Evolutionary conservation across 2,329 filamentous ascomycete genomes (phyloP).

Genomic region (Cephalotrichum gorgonifer): DNA sequence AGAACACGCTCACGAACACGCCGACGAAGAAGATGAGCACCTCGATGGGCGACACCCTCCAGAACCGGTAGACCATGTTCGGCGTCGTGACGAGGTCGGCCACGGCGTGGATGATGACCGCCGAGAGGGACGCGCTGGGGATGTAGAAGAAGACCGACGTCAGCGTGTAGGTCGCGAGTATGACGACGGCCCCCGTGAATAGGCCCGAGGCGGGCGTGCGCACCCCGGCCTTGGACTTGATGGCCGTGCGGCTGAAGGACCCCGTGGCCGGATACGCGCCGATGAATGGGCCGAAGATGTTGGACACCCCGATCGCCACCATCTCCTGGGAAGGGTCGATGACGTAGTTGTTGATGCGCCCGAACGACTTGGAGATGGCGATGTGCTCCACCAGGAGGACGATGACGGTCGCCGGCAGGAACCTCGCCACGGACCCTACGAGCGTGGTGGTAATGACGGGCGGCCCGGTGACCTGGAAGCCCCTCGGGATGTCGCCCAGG

Average conservation of each 20-base stretch:
- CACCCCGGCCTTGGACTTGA: conserved; percentile 90
- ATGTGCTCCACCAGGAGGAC: conserved; percentile 75
- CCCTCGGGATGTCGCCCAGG: conserved; percentile 67
- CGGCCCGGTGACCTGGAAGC: conserved; percentile 60
- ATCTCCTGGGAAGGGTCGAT: conserved; percentile 74
- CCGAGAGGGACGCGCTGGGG: conserved; percentile 63
- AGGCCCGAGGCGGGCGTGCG: conserved; percentile 79
- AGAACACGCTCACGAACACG: conserved; percentile 74
- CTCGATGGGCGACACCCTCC: conserved; percentile 73
- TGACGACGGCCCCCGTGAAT: conserved; percentile 71
- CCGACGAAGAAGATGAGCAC: conserved; percentile 78
- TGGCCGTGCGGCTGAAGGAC: conserved; percentile 83
- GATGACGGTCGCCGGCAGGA: conserved; percentile 66
- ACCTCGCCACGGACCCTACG: conserved; percentile 50
- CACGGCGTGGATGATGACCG: conserved; percentile 85
- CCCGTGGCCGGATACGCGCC: conserved; percentile 80
- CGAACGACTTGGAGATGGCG: conserved; percentile 74
- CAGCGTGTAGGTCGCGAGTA: conserved; percentile 76
- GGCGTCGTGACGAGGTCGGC: conserved; percentile 77
- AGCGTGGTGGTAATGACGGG: conserved; percentile 51
- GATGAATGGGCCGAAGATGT: conserved; percentile 67
- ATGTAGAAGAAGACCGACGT: conserved; percentile 85
- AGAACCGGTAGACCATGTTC: conserved; percentile 78
- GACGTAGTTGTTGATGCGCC: conserved; percentile 69
- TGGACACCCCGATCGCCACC: conserved; percentile 66